Evolutionary conservation across 179 eudicot genomes (phyloP), one percentile per base, ranked within the genome.

Genomic region (Patellifolia procumbens): DNA sequence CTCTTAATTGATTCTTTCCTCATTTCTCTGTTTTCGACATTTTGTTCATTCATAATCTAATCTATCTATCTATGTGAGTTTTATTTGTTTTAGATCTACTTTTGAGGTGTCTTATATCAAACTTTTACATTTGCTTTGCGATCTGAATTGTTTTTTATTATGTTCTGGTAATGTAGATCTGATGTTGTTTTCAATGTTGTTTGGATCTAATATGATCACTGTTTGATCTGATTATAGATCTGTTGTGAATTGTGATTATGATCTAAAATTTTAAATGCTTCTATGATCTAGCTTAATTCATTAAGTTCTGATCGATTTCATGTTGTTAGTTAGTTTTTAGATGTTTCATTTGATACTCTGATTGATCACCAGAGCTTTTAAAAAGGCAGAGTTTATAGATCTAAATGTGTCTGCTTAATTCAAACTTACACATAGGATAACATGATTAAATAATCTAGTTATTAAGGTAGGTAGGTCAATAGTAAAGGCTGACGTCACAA

Each of bases 171-270:
- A 24, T 52, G 63, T 70, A 31, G 73, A 70, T 70, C 73, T 70
- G 60, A 70, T 70, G 43, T 12, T 48, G 16, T 19, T 31, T 22
- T 32, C n/a, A 31, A 8, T 70, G 72, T 68, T 58, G 72, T n/a
- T 11, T 48, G 35, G 75, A 76, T 77, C 80, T 51, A 59, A 15
- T n/a, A n/a, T n/a, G n/a, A n/a, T n/a, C n/a, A n/a, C n/a, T n/a
- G n/a, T n/a, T n/a, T n/a, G 17, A 49, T 70, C 7, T 7, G 34
- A 17, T 7, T 16, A 3, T 59, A 60, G 80, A 77, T 77, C 80
- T 70, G 64, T 17, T 61, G 52, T 4, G 45, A 48, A 39, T 29
- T 68, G 43, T 69, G n/a, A n/a, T n/a, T n/a, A n/a, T n/a, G n/a
- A n/a, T n/a, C n/a, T n/a, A n/a, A n/a, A n/a, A n/a, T n/a, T n/a